Evolutionary conservation across 2,329 filamentous ascomycete genomes (phyloP).

Genomic region (Colletotrichum endophyticum): DNA sequence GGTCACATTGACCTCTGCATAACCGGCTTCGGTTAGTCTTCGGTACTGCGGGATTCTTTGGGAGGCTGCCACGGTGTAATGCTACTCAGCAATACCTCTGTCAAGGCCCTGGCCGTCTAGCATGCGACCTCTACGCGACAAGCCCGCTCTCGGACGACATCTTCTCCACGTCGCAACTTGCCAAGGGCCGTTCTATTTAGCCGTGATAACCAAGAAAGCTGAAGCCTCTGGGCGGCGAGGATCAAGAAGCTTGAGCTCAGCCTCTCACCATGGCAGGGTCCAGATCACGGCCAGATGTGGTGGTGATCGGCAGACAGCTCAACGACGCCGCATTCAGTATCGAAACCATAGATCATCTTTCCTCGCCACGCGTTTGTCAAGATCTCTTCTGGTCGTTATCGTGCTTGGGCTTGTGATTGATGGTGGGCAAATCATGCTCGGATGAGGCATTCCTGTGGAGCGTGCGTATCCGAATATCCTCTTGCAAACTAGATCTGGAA

Average conservation of each 20-base stretch:
- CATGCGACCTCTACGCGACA: not conserved
- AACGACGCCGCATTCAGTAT: not conserved
- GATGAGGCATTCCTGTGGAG: not conserved
- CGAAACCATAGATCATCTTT: not conserved
- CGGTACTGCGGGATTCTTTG: not conserved
- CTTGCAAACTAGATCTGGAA: not conserved
- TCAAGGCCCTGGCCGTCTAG: not conserved
- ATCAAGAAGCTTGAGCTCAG: conserved; percentile 17
- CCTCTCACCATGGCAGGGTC: conserved; percentile 8
- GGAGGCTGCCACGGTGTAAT: not conserved
- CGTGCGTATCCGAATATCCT: not conserved
- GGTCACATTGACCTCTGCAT: conserved; percentile 11
- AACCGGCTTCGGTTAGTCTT: not conserved
- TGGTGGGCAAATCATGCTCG: not conserved
- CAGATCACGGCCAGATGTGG: not conserved
- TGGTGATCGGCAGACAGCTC: not conserved
- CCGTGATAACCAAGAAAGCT: conserved; percentile 2
- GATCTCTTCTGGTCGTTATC: not conserved
- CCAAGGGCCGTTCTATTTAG: conserved; percentile 8
- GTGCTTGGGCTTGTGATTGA: not conserved
- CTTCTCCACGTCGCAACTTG: not conserved
- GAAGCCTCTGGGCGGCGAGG: conserved; percentile 2
- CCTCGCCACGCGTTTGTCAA: not conserved
- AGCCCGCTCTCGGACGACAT: not conserved
- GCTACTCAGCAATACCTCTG: not conserved